Percentiles rank a stretch among this genome's conserved stretches.
phyloP scores from a whole-genome alignment of 139 green algal genomes.

The Spirogloea muscicola region DNA sequence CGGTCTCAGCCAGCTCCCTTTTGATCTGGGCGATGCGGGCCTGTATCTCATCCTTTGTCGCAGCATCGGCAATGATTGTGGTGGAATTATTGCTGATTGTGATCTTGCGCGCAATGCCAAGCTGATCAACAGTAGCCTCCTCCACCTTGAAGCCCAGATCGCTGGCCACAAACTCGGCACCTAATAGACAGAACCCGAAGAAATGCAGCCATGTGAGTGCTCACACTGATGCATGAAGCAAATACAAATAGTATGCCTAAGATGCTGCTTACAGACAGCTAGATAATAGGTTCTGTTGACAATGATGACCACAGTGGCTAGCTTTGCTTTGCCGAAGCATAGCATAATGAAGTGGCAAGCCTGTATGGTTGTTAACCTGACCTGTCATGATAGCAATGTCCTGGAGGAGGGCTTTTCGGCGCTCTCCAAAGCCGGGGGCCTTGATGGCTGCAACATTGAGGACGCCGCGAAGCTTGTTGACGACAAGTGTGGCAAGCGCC shows the following conservation, averaged over 20 bases:
- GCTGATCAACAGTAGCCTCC: slow-evolving; percentile 73
- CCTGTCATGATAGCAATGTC: slow-evolving; percentile 65
- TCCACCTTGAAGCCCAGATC: slow-evolving; percentile 82
- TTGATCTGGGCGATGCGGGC: slow-evolving; percentile 90
- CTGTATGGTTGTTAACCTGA: too few relatives aligned
- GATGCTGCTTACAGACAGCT: too few relatives aligned
- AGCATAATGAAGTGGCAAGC: too few relatives aligned
- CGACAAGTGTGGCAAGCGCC: slow-evolving; percentile 94
- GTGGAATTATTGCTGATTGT: slow-evolving; percentile 69
- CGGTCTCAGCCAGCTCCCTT: slow-evolving; percentile 91
- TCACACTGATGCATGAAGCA: too few relatives aligned
- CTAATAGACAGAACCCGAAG: slow-evolving; percentile 66
- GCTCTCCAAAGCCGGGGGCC: slow-evolving; percentile 82
- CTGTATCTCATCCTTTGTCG: slow-evolving; percentile 93
- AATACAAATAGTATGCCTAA: too few relatives aligned
- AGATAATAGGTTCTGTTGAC: too few relatives aligned
- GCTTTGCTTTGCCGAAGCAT: too few relatives aligned
- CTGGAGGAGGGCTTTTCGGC: slow-evolving; percentile 78
- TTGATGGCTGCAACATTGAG: slow-evolving; percentile 86
- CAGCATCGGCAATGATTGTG: slow-evolving; percentile 92
- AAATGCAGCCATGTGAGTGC: too few relatives aligned
- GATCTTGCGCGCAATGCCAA: slow-evolving; percentile 88
- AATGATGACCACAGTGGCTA: too few relatives aligned
- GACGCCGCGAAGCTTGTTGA: slow-evolving; percentile 98
- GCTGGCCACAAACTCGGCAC: slow-evolving; percentile 95